Evolutionary conservation across 805 yeast species (phyloP), one percentile per base, ranked within the genome.

Genomic region (Nakazawaea wickerhamii): DNA sequence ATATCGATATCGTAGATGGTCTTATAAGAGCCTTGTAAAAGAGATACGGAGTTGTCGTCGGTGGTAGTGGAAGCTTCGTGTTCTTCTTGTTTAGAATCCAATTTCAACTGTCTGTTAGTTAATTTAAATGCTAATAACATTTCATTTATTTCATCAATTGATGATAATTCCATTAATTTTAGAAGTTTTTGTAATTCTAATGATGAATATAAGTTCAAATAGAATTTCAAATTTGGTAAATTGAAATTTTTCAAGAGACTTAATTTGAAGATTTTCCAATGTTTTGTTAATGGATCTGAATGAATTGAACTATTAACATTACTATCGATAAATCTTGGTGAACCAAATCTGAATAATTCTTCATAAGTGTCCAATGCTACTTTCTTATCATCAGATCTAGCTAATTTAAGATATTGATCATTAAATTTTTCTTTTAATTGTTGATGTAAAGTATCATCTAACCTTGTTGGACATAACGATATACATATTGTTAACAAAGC

Each of bases 381-480:
- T 44, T 66, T 68, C 34, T 68, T 69, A 40, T 70, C 70, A 10
- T 46, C 45, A 10, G 41, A 34, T 47, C 73, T 64, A 43, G 56
- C 56, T 57, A 71, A 58, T 49, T 63, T 66, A 33, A 55, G 44
- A 43, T 67, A 57, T 50, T 71, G 73, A 35, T 71, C 76, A 40
- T 70, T 68, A 52, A 68, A 67, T 52, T 67, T 70, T 43, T 72
- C 77, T 40, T 65, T 65, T 41, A 71, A 58, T n/a, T 67, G 65
- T 28, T 58, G 57, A 49, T 64, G 70, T 48, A 71, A 55, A 30
- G 57, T 57, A 30, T 71, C 77, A 48, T 71, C 77, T 19, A 72
- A 49, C 50, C 72, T 64, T 10, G 72, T 67, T 40, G 77, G 76
- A 38, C 66, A 62, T 30, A 72, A 57, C 17, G 74, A 70, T 30